Evolutionary conservation across 2,329 filamentous ascomycete species (phyloP).

Genomic region (Daldinia eschscholtzii): DNA sequence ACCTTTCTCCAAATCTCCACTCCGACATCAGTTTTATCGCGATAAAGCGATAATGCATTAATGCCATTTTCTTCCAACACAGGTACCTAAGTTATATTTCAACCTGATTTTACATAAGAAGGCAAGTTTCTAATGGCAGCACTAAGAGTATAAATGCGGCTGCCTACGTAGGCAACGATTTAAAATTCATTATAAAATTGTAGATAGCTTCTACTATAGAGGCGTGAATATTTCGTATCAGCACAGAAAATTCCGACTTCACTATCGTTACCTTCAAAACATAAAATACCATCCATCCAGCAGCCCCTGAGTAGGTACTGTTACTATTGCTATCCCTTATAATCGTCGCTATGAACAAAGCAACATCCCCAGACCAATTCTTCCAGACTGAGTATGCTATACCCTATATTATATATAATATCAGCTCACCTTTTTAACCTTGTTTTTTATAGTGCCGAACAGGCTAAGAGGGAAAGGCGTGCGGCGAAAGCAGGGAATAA

Average conservation of each 20-base stretch:
- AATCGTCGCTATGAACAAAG: slow-evolving; percentile 68
- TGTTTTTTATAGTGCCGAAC: slow-evolving; percentile 60
- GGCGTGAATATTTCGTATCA: neutral
- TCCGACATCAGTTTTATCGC: slow-evolving; percentile 17
- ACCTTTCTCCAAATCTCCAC: slow-evolving; percentile 37
- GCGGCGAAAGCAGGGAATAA: slow-evolving; percentile 80
- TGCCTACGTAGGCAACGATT: slow-evolving; percentile 37
- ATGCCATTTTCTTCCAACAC: neutral
- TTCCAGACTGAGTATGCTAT: slow-evolving; percentile 87
- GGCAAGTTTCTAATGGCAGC: slow-evolving; percentile 12
- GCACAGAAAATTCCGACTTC: slow-evolving; percentile 10
- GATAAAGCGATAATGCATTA: slow-evolving; percentile 19
- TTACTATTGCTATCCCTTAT: neutral
- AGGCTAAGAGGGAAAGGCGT: slow-evolving; percentile 68
- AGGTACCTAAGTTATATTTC: neutral
- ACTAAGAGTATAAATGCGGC: slow-evolving; percentile 32
- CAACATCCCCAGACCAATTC: slow-evolving; percentile 82
- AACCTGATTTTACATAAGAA: slow-evolving; percentile 8
- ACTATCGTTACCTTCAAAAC: neutral
- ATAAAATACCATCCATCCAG: neutral
- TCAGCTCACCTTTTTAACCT: slow-evolving; percentile 55
- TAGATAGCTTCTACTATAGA: neutral
- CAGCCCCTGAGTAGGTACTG: slow-evolving; percentile 13
- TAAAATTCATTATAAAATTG: slow-evolving; percentile 7
- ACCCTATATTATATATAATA: neutral